These are phyloP conservation scores for Rubia tinctorum DNA, from an alignment of 305 asterid genomes.

Conservation along the genomic window DNA sequence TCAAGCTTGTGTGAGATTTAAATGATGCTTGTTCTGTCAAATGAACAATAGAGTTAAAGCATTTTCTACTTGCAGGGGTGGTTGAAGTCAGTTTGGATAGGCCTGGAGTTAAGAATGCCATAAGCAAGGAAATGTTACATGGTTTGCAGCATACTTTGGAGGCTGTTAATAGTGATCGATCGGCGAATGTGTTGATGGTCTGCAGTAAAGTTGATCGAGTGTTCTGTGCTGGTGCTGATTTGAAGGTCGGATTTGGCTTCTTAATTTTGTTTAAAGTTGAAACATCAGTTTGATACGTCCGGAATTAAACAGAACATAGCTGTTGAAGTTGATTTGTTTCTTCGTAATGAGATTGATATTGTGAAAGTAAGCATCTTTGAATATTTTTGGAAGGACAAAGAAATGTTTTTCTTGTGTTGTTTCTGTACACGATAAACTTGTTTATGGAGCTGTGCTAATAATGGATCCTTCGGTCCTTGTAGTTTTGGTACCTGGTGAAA, in stretches of 20 bases:
- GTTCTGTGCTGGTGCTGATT: conserved; percentile 97
- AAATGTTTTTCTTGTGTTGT: not conserved
- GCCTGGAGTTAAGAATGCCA: conserved; percentile 77
- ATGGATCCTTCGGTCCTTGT: not conserved
- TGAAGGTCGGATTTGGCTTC: conserved; percentile 50
- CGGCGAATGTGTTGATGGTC: conserved; percentile 68
- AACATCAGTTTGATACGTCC: not conserved
- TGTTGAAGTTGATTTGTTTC: not conserved
- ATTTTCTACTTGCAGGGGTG: conserved; percentile 52
- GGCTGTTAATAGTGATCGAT: conserved; percentile 42
- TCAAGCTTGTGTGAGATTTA: not conserved
- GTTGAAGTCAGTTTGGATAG: conserved; percentile 77
- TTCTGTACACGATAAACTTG: not conserved
- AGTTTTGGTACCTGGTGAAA: not conserved
- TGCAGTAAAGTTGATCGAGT: conserved; percentile 75
- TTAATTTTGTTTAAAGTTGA: not conserved
- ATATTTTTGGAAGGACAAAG: not conserved
- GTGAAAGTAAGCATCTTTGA: not conserved
- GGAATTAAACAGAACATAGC: not conserved
- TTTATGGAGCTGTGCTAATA: not conserved
- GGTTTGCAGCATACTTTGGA: conserved; percentile 64
- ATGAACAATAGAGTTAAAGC: conserved; percentile 5
- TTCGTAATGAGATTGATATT: not conserved
- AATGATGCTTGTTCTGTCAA: not conserved
- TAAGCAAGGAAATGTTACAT: conserved; percentile 74